Evolutionary conservation across 768 basidiomycete genomes (phyloP).

Genomic region (Amanita thiersii): DNA sequence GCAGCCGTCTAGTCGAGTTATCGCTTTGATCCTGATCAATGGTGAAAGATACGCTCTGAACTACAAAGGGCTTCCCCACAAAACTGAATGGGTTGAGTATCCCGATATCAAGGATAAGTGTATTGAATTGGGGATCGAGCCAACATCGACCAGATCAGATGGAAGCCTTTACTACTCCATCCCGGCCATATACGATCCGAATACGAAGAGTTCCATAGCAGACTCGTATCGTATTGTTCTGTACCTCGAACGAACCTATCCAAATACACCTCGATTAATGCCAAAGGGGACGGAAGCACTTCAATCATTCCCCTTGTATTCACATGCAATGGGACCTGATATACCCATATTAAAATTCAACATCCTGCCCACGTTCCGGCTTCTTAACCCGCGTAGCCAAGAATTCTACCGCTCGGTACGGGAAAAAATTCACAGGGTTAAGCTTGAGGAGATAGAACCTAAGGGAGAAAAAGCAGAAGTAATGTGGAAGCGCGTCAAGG

Average conservation of each 20-base stretch:
- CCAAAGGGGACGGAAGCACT: slow-evolving; percentile 28
- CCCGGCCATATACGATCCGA: slow-evolving; percentile 41
- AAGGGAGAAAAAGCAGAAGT: slow-evolving; percentile 19
- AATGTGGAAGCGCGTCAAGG: slow-evolving; percentile 30
- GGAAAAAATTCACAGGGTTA: slow-evolving; percentile 20
- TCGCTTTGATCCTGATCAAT: slow-evolving; percentile 6
- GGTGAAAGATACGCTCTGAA: slow-evolving; percentile 23
- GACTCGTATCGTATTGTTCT: slow-evolving; percentile 39
- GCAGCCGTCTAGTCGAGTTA: too few species aligned
- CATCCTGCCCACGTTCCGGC: slow-evolving; percentile 13
- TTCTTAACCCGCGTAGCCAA: slow-evolving; percentile 16
- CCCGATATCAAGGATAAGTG: slow-evolving; percentile 33
- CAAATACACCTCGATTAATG: slow-evolving; percentile 30
- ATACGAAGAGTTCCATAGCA: slow-evolving; percentile 25
- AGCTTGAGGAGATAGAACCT: slow-evolving; percentile 27
- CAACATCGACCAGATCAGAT: slow-evolving; percentile 23
- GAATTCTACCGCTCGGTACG: slow-evolving; percentile 29
- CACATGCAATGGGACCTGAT: slow-evolving; percentile 12
- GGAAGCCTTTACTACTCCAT: slow-evolving; percentile 32
- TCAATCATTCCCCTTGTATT: slow-evolving; percentile 31
- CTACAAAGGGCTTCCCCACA: slow-evolving; percentile 29
- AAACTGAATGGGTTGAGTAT: slow-evolving; percentile 44
- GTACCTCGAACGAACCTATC: slow-evolving; percentile 44
- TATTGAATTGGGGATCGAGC: slow-evolving; percentile 26
- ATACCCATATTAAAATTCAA: slow-evolving; percentile 14